Evolutionary conservation across 352 stramenopile genomes (phyloP).

Genomic region (Phytophthora brassicae): DNA sequence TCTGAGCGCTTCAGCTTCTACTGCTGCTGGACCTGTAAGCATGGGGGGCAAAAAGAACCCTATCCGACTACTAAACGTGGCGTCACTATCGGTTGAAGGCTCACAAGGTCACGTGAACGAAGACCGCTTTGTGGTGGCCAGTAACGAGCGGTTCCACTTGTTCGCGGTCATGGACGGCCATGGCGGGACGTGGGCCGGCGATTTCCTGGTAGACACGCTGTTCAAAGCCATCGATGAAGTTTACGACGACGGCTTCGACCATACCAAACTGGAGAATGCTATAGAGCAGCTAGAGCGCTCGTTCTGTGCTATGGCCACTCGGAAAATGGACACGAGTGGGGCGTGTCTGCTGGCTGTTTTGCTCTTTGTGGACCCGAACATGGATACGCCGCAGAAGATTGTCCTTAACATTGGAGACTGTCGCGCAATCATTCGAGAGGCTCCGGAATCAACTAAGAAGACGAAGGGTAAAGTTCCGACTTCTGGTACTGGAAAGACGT

Average conservation of each 20-base stretch:
- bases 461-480: slow-evolving; percentile 3
- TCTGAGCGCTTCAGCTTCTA: neutral
- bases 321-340: slow-evolving; percentile 57
- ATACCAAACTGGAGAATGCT: slow-evolving; percentile 31
- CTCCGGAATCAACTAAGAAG: slow-evolving; percentile 12
- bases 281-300: slow-evolving; percentile 51
- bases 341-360: slow-evolving; percentile 65
- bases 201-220: slow-evolving; percentile 58
- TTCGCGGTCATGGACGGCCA: slow-evolving; percentile 80
- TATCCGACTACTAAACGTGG: slow-evolving; percentile 43
- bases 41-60: slow-evolving; percentile 29
- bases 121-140: slow-evolving; percentile 58
- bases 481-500: slow-evolving; percentile 8
- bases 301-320: slow-evolving; percentile 43
- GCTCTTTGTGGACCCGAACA: slow-evolving; percentile 43
- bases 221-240: slow-evolving; percentile 47
- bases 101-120: slow-evolving; percentile 67
- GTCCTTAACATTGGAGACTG: slow-evolving; percentile 81
- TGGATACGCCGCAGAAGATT: slow-evolving; percentile 43
- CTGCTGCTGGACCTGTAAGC: slow-evolving; percentile 5
- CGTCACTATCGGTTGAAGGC: slow-evolving; percentile 46
- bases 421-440: slow-evolving; percentile 55
- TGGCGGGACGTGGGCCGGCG: slow-evolving; percentile 53
- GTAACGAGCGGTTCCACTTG: slow-evolving; percentile 57
- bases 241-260: slow-evolving; percentile 43